Conservation (phyloP, 2,329 filamentous ascomycete species). For the Microdochium bolleyi region DNA sequence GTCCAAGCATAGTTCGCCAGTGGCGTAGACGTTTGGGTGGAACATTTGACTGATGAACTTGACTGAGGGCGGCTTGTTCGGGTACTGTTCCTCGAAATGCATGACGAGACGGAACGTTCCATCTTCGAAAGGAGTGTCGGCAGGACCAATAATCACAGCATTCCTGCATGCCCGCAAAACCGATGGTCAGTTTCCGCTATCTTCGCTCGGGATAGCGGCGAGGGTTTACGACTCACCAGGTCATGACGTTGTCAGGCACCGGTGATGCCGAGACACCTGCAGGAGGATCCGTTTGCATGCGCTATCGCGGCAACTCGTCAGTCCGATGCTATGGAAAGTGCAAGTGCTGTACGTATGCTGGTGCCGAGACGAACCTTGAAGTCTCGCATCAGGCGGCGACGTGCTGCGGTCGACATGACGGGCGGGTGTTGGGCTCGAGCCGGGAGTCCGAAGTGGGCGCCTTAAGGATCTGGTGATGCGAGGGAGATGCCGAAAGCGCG, state of each 20-base stretch:
- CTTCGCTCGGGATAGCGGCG: slow-evolving; percentile 3
- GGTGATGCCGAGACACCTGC: slow-evolving; percentile 95
- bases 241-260: slow-evolving; percentile 95
- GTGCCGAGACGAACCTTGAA: slow-evolving; percentile 69
- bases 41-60: slow-evolving; percentile 99
- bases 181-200: not conserved
- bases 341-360: slow-evolving; percentile 4
- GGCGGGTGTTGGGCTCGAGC: slow-evolving; percentile 3
- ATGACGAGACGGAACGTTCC: slow-evolving; percentile 96
- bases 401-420: slow-evolving; percentile 84
- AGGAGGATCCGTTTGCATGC: slow-evolving; percentile 98
- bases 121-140: slow-evolving; percentile 96
- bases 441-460: not conserved
- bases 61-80: slow-evolving; percentile 94
- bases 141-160: slow-evolving; percentile 93
- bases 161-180: slow-evolving; percentile 55
- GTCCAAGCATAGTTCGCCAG: slow-evolving; percentile 90
- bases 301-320: slow-evolving; percentile 42
- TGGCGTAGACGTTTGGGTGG: slow-evolving; percentile 96
- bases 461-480: not conserved
- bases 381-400: slow-evolving; percentile 95
- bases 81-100: slow-evolving; percentile 98
- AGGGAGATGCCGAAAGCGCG: not conserved
- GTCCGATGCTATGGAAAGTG: slow-evolving; percentile 3
- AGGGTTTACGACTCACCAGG: slow-evolving; percentile 54